Evolutionary conservation across 495 filamentous ascomycete species (phyloP).

Genomic region (Neurospora sp.): DNA sequence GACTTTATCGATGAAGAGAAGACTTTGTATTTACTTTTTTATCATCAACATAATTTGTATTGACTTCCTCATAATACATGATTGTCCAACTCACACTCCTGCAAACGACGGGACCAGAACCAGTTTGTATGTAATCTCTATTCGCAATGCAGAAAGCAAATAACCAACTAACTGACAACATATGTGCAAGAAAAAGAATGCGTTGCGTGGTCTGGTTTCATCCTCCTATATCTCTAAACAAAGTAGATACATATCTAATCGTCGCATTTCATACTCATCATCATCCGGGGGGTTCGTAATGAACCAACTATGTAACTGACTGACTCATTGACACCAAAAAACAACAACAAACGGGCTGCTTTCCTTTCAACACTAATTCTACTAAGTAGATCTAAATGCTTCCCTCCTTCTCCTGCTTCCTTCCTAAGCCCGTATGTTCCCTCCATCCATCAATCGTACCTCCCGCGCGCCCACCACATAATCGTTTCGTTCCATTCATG

Average conservation of each 20-base stretch:
- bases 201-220: neutral
- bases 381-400: neutral
- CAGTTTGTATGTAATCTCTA: neutral
- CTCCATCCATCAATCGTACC: neutral
- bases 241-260: neutral
- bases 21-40: neutral
- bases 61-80: neutral
- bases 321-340: neutral
- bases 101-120: neutral
- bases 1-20: neutral
- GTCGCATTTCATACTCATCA: neutral
- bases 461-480: neutral
- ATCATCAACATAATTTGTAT: neutral
- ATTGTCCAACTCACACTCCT: neutral
- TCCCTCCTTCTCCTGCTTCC: neutral
- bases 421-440: neutral
- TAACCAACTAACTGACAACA: neutral
- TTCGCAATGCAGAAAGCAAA: neutral
- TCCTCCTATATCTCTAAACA: neutral
- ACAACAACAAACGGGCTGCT: neutral
- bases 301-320: neutral
- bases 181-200: neutral
- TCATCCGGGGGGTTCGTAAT: neutral
- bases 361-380: neutral
- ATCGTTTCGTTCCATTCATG: neutral